These are phyloP conservation scores for Candolleomyces eurysporus DNA, from an alignment of 768 basidiomycete species.

Conservation along the genomic window DNA sequence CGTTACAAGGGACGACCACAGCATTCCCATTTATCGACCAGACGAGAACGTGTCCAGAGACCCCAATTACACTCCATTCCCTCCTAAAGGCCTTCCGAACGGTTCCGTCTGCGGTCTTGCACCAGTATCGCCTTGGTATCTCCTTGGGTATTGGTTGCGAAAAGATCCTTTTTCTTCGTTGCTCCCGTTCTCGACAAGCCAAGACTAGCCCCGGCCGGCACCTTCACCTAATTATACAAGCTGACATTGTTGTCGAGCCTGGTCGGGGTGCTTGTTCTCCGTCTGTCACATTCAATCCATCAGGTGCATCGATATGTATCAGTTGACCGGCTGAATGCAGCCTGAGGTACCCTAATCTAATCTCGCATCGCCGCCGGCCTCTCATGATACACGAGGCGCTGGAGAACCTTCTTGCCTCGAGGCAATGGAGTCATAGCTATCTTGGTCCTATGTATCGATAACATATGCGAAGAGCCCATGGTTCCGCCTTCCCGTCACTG, in stretches of 20 bases:
- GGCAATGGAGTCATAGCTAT: too few species aligned
- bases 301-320: too few species aligned
- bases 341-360: too few species aligned
- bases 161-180: background rate
- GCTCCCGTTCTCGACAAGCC: background rate
- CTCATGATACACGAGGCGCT: too few species aligned
- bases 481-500: too few species aligned
- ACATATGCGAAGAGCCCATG: too few species aligned
- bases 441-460: too few species aligned
- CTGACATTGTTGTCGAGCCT: background rate
- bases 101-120: too few species aligned
- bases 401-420: too few species aligned
- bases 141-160: background rate
- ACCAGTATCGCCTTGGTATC: background rate
- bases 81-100: background rate
- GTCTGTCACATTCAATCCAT: background rate
- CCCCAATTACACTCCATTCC: background rate
- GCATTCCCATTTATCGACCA: background rate
- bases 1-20: background rate
- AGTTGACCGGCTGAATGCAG: too few species aligned
- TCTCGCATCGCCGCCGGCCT: too few species aligned
- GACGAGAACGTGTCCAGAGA: constrained; percentile 1
- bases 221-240: too few species aligned
- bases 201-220: background rate
- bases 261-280: background rate